Evolutionary conservation across 257 asterid species (phyloP).

Genomic region (Forsythia viridissima): DNA sequence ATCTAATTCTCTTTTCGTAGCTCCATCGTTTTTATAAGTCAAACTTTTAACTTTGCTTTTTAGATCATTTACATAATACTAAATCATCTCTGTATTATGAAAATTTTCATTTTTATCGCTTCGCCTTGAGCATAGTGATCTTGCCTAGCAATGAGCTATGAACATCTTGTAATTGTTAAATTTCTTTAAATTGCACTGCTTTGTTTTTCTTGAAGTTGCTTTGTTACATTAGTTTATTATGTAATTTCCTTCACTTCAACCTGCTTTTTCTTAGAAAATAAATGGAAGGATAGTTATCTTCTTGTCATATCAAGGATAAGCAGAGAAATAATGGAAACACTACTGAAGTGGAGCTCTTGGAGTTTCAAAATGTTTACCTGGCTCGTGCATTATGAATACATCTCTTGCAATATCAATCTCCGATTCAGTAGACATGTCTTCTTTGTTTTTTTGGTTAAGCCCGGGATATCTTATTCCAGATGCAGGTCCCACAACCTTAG

Average conservation of each 20-base stretch:
- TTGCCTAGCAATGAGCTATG: neutral
- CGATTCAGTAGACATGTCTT: neutral
- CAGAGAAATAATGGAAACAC: conserved; percentile 1
- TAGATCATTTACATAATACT: neutral
- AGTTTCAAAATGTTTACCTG: conserved; percentile 11
- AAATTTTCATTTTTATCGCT: neutral
- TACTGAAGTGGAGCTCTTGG: neutral
- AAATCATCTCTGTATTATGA: neutral
- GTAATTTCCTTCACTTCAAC: neutral
- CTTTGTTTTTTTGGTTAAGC: neutral
- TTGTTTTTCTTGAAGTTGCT: neutral
- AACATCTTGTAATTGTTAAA: neutral
- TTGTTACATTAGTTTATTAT: neutral
- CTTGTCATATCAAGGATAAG: conserved; percentile 5
- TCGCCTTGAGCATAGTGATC: neutral
- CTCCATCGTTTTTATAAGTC: neutral
- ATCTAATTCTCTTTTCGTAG: neutral
- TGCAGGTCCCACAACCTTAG: conserved; percentile 37
- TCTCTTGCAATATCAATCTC: conserved; percentile 2
- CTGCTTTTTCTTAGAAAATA: neutral
- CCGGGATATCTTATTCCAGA: conserved; percentile 27
- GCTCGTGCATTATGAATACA: neutral
- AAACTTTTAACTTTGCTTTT: too few species aligned
- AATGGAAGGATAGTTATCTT: neutral
- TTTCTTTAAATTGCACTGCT: neutral